These are phyloP conservation scores for Thuja plicata DNA, from an alignment of 83 land plant genomes.

Conservation along the genomic window DNA sequence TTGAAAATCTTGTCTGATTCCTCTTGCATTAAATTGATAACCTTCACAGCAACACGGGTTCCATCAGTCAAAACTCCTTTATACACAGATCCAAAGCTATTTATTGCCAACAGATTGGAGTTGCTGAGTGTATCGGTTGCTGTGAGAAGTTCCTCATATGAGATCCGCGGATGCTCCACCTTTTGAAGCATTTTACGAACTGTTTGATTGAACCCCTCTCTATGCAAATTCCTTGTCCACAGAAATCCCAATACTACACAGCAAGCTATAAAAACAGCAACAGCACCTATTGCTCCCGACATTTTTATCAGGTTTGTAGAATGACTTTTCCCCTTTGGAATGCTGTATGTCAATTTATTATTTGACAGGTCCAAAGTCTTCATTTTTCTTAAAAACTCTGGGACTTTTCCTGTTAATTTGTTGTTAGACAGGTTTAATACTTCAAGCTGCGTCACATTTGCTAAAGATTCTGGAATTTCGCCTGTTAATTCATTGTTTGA, in stretches of 20 bases:
- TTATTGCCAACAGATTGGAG: slow-evolving; percentile 1
- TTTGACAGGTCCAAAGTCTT: too few relatives aligned
- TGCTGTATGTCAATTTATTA: too few relatives aligned
- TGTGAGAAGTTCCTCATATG: too few relatives aligned
- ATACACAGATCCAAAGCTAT: slow-evolving; percentile 21
- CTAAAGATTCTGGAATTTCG: slow-evolving; percentile 24
- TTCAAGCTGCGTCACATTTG: background rate
- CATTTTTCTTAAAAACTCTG: slow-evolving; percentile 3
- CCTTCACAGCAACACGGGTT: slow-evolving; percentile 17
- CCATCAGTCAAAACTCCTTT: slow-evolving; percentile 18
- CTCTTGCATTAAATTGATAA: background rate
- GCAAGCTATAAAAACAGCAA: background rate
- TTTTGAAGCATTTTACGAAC: background rate
- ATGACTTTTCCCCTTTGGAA: background rate
- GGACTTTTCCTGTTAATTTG: slow-evolving; percentile 48
- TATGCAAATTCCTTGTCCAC: background rate
- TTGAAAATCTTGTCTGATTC: slow-evolving; percentile 17
- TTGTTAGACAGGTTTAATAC: slow-evolving; percentile 58
- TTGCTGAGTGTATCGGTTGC: too few relatives aligned
- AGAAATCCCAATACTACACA: background rate
- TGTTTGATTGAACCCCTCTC: background rate
- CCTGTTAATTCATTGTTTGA: slow-evolving; percentile 58
- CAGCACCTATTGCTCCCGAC: background rate
- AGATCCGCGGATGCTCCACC: background rate
- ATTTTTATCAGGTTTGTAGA: background rate